Evolutionary conservation across 257 asterid genomes (phyloP).

Genomic region (Knoxia roxburghii): DNA sequence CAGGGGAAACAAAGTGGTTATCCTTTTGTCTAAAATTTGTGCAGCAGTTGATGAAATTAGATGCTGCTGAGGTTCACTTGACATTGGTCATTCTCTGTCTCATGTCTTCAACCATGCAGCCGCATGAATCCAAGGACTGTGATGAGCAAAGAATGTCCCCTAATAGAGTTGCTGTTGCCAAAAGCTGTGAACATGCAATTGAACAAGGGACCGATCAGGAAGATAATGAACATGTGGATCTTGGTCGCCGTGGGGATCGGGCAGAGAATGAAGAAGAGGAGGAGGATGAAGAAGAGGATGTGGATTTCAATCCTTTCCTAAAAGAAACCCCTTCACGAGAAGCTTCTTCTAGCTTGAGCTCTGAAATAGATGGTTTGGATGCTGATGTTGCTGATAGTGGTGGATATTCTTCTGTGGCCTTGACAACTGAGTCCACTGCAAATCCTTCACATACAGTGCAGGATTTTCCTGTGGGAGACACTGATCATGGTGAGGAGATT

Average conservation of each 20-base stretch:
- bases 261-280: slow-evolving; percentile 23
- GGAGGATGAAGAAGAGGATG: slow-evolving; percentile 86
- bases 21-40: background rate
- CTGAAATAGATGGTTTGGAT: slow-evolving; percentile 81
- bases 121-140: slow-evolving; percentile 30
- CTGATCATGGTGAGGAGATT: slow-evolving; percentile 50
- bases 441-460: slow-evolving; percentile 15
- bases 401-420: slow-evolving; percentile 24
- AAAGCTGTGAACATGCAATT: slow-evolving; percentile 22
- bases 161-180: slow-evolving; percentile 21
- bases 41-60: background rate
- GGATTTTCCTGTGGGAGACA: slow-evolving; percentile 38
- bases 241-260: slow-evolving; percentile 26
- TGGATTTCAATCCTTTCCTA: slow-evolving; percentile 74
- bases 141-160: slow-evolving; percentile 23
- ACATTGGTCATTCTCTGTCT: slow-evolving; percentile 11
- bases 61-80: slow-evolving; percentile 11
- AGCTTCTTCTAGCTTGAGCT: slow-evolving; percentile 89
- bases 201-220: slow-evolving; percentile 32
- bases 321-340: slow-evolving; percentile 58
- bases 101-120: slow-evolving; percentile 26
- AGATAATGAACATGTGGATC: slow-evolving; percentile 26
- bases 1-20: background rate
- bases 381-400: slow-evolving; percentile 55
- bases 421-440: slow-evolving; percentile 22